Evolutionary conservation across 345 rosid species (phyloP).

Genomic region (Eucalyptus coolabah): DNA sequence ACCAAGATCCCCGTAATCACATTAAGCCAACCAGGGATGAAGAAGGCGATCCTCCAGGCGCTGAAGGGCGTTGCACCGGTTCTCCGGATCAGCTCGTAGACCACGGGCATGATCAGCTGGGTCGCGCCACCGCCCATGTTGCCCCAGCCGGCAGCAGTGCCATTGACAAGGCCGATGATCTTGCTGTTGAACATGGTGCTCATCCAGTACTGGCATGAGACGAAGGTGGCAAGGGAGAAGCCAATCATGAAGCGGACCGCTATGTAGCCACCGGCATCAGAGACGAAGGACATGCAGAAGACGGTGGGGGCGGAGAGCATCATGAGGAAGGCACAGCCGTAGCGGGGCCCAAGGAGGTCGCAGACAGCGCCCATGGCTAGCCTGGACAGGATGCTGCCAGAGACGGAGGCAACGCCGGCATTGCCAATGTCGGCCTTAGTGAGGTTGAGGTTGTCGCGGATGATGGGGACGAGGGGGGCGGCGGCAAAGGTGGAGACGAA

Average conservation of each 20-base stretch:
- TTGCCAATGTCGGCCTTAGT: conserved; percentile 61
- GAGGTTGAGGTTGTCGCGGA: conserved; percentile 69
- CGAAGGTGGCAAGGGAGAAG: conserved; percentile 83
- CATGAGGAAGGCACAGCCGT: conserved; percentile 72
- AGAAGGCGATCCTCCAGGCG: conserved; percentile 91
- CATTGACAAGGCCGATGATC: conserved; percentile 77
- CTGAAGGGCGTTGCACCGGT: conserved; percentile 61
- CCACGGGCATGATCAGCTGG: conserved; percentile 76
- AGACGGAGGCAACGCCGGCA: conserved; percentile 89
- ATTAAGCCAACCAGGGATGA: conserved; percentile 63
- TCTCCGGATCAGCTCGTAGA: conserved; percentile 45
- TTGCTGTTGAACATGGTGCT: conserved; percentile 89
- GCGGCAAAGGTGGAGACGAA: conserved; percentile 90
- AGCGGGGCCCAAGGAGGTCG: conserved; percentile 75
- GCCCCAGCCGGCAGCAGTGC: conserved; percentile 97
- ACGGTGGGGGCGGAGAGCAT: conserved; percentile 85
- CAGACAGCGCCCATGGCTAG: conserved; percentile 88
- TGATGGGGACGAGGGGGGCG: conserved; percentile 83
- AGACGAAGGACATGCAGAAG: conserved; percentile 70
- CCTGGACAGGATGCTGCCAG: conserved; percentile 88
- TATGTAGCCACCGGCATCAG: conserved; percentile 51
- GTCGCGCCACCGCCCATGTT: conserved; percentile 95
- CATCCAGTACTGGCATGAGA: conserved; percentile 97
- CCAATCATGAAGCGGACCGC: conserved; percentile 88
- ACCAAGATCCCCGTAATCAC: conserved; percentile 66